A percentile compares a stretch with the other conserved stretches of the same genome.
Conservation (phyloP, 768 basidiomycete species). For the Tulasnella calospora region DNA sequence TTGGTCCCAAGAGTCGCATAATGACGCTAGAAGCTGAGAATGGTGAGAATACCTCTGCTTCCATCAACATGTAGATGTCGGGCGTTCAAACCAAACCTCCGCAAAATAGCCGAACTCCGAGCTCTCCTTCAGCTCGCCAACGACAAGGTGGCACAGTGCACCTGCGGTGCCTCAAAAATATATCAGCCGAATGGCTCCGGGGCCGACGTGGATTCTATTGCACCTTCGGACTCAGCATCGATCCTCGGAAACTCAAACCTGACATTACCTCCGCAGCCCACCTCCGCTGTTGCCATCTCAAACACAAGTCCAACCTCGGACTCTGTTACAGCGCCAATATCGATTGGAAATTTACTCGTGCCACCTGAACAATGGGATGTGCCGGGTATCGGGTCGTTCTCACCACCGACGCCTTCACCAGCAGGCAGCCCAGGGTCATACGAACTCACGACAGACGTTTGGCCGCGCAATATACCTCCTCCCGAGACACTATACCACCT, state of each 20-base stretch:
- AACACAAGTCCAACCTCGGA: too few relatives aligned
- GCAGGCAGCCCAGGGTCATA: not conserved
- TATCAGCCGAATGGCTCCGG: not conserved
- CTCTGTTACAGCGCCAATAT: too few relatives aligned
- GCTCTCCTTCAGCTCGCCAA: not conserved
- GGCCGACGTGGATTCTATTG: not conserved
- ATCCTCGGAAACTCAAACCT: not conserved
- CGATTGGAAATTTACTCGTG: not conserved
- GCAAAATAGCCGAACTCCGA: conserved; percentile 1
- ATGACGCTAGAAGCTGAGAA: not conserved
- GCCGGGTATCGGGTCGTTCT: not conserved
- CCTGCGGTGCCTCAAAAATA: not conserved
- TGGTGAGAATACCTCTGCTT: not conserved
- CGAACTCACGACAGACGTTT: conserved; percentile 17
- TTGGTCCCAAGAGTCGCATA: not conserved
- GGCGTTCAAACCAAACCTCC: not conserved
- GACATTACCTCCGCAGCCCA: not conserved
- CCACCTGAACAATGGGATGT: not conserved
- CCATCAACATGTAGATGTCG: not conserved
- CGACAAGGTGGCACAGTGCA: not conserved
- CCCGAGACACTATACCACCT: conserved; percentile 22
- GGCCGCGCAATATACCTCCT: conserved; percentile 16
- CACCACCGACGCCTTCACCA: not conserved
- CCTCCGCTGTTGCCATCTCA: not conserved
- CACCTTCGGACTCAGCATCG: not conserved